phyloP scores from a whole-genome alignment of 1,139 yeast genomes.

The Debaryomyces coudertii region DNA sequence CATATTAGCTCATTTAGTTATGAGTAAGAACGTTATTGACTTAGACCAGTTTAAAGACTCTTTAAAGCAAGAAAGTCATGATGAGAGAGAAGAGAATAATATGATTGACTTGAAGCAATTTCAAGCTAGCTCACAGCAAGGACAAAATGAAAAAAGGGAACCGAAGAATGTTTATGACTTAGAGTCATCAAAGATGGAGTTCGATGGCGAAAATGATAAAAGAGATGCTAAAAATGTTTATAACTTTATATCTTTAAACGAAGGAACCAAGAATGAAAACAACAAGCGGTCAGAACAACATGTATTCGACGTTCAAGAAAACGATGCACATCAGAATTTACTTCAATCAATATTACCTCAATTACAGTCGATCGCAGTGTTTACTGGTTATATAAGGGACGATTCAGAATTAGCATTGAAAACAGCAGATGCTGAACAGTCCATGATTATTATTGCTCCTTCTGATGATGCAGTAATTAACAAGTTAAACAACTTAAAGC shows the following conservation, averaged over 20 bases:
- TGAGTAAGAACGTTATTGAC: constrained; percentile 6
- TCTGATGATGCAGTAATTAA: constrained; percentile 53
- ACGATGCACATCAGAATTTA: constrained; percentile 16
- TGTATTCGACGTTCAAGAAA: constrained; percentile 9
- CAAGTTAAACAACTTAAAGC: constrained; percentile 47
- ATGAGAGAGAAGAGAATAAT: constrained; percentile 20
- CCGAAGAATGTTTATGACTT: constrained; percentile 25
- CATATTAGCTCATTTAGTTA: background rate
- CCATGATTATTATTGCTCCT: constrained; percentile 63
- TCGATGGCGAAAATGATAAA: constrained; percentile 12
- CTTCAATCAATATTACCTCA: constrained; percentile 48
- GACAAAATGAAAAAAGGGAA: constrained; percentile 19
- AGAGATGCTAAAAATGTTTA: constrained; percentile 28
- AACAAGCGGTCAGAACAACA: constrained; percentile 15
- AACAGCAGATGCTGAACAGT: constrained; percentile 40
- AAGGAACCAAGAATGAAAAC: constrained; percentile 10
- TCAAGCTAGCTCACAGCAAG: constrained; percentile 5
- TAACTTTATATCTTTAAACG: constrained; percentile 19
- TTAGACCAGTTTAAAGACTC: constrained; percentile 12
- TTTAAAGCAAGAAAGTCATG: constrained; percentile 40
- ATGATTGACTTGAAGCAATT: constrained; percentile 22
- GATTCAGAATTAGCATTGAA: constrained; percentile 43
- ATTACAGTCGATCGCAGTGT: constrained; percentile 47
- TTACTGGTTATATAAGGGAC: constrained; percentile 61
- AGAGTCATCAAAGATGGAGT: constrained; percentile 13